Evolutionary conservation across 352 stramenopile genomes (phyloP).

Genomic region (Pythium apleroticum): DNA sequence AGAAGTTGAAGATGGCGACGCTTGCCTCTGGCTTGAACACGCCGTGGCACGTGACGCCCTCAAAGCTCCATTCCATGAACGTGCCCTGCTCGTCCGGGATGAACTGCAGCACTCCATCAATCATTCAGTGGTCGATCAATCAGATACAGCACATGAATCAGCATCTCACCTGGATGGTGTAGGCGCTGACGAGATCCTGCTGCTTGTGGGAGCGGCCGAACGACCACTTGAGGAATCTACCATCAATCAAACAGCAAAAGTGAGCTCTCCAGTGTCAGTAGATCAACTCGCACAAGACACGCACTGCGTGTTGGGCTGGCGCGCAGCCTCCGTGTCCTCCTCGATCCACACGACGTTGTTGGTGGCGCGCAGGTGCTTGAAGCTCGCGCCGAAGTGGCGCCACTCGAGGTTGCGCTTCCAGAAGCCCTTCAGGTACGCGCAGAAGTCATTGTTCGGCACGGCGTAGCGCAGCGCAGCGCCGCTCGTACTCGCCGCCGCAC

Average conservation of each 20-base stretch:
- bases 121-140: not conserved
- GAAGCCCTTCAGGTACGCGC: slow-evolving; percentile 67
- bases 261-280: not conserved
- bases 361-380: slow-evolving; percentile 75
- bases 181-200: slow-evolving; percentile 69
- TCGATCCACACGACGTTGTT: slow-evolving; percentile 86
- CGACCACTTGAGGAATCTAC: slow-evolving; percentile 79
- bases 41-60: slow-evolving; percentile 79
- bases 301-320: slow-evolving; percentile 73
- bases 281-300: not conserved
- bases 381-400: slow-evolving; percentile 70
- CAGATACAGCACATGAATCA: not conserved
- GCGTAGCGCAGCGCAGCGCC: slow-evolving; percentile 38
- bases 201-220: slow-evolving; percentile 72
- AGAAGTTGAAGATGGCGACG: slow-evolving; percentile 85
- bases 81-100: slow-evolving; percentile 75
- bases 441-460: slow-evolving; percentile 67
- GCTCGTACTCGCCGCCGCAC: not conserved
- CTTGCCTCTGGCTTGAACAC: slow-evolving; percentile 80
- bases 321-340: slow-evolving; percentile 63
- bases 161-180: slow-evolving; percentile 68
- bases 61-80: slow-evolving; percentile 88
- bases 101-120: slow-evolving; percentile 43
- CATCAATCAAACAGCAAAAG: not conserved
- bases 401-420: slow-evolving; percentile 87